Conservation (phyloP, 176 grass and related monocot genomes). For the Urochloa ruziziensis region DNA sequence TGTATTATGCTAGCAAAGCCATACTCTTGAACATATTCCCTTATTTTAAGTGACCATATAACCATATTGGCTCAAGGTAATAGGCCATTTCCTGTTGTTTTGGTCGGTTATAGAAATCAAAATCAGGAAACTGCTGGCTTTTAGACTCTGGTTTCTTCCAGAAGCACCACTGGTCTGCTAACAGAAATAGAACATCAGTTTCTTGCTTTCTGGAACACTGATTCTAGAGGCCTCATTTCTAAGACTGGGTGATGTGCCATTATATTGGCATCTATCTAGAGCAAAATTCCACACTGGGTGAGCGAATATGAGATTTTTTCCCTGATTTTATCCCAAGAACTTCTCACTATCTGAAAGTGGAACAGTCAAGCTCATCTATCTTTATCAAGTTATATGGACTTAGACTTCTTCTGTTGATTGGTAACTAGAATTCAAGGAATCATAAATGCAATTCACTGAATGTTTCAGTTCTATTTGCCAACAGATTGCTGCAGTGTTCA, state of each 20-base stretch:
- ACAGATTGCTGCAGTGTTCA: constrained; percentile 99
- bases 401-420: constrained; percentile 1
- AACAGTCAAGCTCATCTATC: constrained; percentile 6
- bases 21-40: neutral
- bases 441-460: constrained; percentile 19
- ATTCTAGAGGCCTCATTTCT: neutral
- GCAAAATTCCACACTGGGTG: neutral
- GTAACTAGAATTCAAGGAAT: constrained; percentile 23
- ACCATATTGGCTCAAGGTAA: neutral
- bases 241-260: neutral
- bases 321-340: neutral
- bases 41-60: neutral
- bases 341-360: constrained; percentile 4
- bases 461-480: constrained; percentile 8
- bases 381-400: constrained; percentile 7
- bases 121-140: neutral
- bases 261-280: neutral
- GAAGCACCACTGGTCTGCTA: neutral
- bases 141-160: neutral
- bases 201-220: neutral
- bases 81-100: neutral
- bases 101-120: neutral
- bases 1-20: neutral
- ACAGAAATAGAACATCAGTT: constrained; percentile 1
- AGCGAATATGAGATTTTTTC: constrained; percentile 2